phyloP scores from a whole-genome alignment of 495 filamentous ascomycete species.

The Penicillium daleae region DNA sequence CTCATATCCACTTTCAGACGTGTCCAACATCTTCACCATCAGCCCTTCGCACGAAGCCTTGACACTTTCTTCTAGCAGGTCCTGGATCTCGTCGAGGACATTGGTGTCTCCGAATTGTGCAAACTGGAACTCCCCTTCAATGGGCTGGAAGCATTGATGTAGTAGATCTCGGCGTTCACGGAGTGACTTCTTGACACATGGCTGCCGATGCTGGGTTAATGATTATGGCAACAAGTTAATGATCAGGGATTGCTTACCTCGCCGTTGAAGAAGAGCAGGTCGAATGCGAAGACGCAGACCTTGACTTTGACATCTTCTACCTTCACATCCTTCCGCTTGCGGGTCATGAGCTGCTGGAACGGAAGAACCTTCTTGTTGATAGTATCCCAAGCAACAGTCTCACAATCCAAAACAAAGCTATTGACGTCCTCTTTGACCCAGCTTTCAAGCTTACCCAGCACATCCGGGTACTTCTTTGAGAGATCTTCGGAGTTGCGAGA shows the following conservation, averaged over 20 bases:
- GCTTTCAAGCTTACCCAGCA: constrained; percentile 78
- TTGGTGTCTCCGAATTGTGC: constrained; percentile 86
- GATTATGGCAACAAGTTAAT: neutral
- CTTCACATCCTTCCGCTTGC: constrained; percentile 97
- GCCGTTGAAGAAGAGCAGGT: constrained; percentile 91
- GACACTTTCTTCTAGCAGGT: constrained; percentile 86
- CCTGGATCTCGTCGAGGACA: constrained; percentile 89
- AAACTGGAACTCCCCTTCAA: constrained; percentile 91
- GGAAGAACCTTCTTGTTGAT: constrained; percentile 91
- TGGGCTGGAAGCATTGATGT: constrained; percentile 68
- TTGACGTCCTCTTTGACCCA: constrained; percentile 91
- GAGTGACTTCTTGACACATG: constrained; percentile 83
- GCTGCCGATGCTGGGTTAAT: constrained; percentile 37
- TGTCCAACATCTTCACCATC: constrained; percentile 99
- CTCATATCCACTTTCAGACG: constrained; percentile 87
- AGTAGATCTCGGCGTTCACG: constrained; percentile 82
- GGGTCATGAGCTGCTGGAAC: constrained; percentile 97
- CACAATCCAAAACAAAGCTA: constrained; percentile 96
- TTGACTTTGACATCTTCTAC: constrained; percentile 96
- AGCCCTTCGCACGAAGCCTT: constrained; percentile 95
- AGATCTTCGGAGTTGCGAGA: constrained; percentile 96
- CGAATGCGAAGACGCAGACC: constrained; percentile 97
- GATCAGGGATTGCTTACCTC: constrained; percentile 55
- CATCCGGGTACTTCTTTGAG: constrained; percentile 96
- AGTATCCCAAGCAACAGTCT: constrained; percentile 97